Conservation (phyloP, 257 asterid genomes). For the Solanum chiquidenum region DNA sequence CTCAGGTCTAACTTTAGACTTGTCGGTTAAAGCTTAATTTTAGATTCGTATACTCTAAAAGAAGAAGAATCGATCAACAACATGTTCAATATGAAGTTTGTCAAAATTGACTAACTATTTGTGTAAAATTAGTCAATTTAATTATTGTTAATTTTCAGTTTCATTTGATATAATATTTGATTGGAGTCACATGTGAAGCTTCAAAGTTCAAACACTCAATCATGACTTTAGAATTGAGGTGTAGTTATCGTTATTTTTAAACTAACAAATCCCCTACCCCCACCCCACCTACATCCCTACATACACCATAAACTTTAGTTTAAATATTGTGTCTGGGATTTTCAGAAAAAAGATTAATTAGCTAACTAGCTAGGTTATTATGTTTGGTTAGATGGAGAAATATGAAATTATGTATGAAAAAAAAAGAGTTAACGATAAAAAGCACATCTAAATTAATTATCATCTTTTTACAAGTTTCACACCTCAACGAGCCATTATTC, state of each 20-base stretch:
- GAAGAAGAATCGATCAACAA: background rate
- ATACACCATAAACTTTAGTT: background rate
- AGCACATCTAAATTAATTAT: background rate
- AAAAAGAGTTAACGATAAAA: background rate
- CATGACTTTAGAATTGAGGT: background rate
- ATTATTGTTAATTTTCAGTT: background rate
- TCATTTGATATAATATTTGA: background rate
- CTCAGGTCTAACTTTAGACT: background rate
- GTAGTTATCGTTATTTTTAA: background rate
- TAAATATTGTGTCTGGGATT: background rate
- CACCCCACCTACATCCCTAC: background rate
- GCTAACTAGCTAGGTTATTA: background rate
- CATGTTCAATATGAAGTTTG: background rate
- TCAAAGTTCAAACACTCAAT: background rate
- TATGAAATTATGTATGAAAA: background rate
- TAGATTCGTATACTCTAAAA: background rate
- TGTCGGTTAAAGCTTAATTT: background rate
- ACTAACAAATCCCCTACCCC: background rate
- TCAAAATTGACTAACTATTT: background rate
- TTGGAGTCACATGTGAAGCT: background rate
- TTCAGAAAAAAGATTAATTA: background rate
- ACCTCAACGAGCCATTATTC: background rate
- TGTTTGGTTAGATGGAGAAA: background rate
- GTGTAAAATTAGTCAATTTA: background rate
- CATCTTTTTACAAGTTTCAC: background rate